A percentile compares a stretch with the other conserved stretches of the same genome.
Conservation (phyloP, 768 basidiomycete species). For the Fomitopsis serialis region DNA sequence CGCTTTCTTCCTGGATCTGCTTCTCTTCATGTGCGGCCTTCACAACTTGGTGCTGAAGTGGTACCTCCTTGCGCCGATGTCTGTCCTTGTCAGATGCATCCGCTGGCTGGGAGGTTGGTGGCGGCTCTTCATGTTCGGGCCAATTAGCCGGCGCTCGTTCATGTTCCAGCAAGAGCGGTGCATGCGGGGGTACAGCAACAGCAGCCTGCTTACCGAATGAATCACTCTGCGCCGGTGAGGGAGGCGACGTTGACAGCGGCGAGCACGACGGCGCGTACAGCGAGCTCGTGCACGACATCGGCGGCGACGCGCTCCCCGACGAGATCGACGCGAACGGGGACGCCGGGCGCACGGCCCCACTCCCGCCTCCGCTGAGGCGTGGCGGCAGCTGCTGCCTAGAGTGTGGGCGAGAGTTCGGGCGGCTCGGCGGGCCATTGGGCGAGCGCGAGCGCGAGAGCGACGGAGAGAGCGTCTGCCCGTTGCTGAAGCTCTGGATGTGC, state of each 20-base stretch:
- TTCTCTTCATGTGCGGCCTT: too few species aligned
- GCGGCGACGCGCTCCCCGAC: constrained; percentile 49
- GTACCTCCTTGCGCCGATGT: too few species aligned
- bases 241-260: constrained; percentile 26
- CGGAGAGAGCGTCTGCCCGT: constrained; percentile 15
- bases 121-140: not conserved
- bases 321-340: constrained; percentile 28
- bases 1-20: too few species aligned
- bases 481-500: constrained; percentile 14
- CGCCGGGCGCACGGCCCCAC: constrained; percentile 8
- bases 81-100: not conserved
- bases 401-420: constrained; percentile 2
- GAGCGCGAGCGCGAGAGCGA: constrained; percentile 17
- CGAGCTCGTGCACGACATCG: constrained; percentile 53
- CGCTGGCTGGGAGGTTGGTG: not conserved
- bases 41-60: too few species aligned
- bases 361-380: not conserved
- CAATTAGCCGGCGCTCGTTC: not conserved
- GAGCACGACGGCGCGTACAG: constrained; percentile 25
- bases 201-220: not conserved
- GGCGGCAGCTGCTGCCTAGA: constrained; percentile 2
- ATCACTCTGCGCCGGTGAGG: constrained; percentile 18
- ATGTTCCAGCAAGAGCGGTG: not conserved
- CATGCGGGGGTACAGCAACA: too few species aligned
- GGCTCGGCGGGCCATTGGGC: constrained; percentile 4